A percentile compares a stretch with the other conserved stretches of the same genome.
phyloP scores from a whole-genome alignment of 2,329 filamentous ascomycete genomes.

The Metarhizium sp. region DNA sequence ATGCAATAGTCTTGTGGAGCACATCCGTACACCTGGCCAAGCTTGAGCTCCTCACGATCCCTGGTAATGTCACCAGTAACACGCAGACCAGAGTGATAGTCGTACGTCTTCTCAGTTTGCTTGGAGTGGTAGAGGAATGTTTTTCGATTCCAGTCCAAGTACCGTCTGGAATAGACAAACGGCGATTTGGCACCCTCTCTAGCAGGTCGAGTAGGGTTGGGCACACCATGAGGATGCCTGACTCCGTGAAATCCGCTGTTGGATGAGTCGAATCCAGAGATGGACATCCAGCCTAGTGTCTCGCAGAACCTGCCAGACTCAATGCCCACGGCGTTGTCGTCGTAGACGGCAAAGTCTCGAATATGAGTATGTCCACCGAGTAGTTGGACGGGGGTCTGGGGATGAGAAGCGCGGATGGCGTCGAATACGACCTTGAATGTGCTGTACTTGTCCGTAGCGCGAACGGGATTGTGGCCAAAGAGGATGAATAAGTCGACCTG shows the following conservation, averaged over 20 bases:
- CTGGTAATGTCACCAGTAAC: slow-evolving; percentile 41
- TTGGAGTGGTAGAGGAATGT: slow-evolving; percentile 55
- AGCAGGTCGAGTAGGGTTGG: slow-evolving; percentile 30
- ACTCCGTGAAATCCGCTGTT: slow-evolving; percentile 31
- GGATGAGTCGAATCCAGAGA: slow-evolving; percentile 45
- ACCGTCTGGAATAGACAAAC: slow-evolving; percentile 46
- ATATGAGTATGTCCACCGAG: slow-evolving; percentile 58
- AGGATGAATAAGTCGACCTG: slow-evolving; percentile 56
- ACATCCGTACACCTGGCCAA: slow-evolving; percentile 49
- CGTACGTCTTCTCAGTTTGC: slow-evolving; percentile 39
- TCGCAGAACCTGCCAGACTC: slow-evolving; percentile 60
- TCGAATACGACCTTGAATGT: slow-evolving; percentile 39
- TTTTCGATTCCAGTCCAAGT: slow-evolving; percentile 60
- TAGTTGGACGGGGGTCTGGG: slow-evolving; percentile 51
- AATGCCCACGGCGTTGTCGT: slow-evolving; percentile 50
- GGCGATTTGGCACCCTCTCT: slow-evolving; percentile 25
- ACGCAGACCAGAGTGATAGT: slow-evolving; percentile 34
- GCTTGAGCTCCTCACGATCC: slow-evolving; percentile 41
- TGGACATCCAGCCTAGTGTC: slow-evolving; percentile 57
- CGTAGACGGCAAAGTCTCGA: slow-evolving; percentile 55
- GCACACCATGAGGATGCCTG: slow-evolving; percentile 25
- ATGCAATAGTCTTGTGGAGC: slow-evolving; percentile 51
- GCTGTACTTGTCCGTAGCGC: slow-evolving; percentile 31
- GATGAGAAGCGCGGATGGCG: slow-evolving; percentile 47
- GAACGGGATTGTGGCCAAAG: slow-evolving; percentile 53